Percentiles rank a stretch among this genome's conserved stretches.
Evolutionary conservation across 345 rosid species (phyloP).

Genomic region (Viola odorata): DNA sequence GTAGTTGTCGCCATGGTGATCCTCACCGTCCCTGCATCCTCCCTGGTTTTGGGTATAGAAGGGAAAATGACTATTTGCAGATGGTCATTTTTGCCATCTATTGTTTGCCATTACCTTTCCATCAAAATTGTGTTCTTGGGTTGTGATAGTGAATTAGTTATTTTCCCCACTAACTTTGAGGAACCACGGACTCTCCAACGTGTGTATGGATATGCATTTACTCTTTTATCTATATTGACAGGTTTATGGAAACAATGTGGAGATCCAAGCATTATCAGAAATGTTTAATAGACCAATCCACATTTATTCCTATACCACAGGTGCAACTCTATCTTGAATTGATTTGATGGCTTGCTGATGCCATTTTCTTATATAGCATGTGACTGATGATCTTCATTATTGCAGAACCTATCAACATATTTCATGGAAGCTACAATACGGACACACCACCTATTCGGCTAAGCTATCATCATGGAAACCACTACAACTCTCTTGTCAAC

Average conservation of each 20-base stretch:
- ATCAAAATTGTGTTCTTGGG: neutral
- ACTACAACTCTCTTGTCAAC: constrained; percentile 93
- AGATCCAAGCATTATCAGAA: constrained; percentile 94
- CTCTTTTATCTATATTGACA: constrained; percentile 24
- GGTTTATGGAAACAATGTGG: constrained; percentile 97
- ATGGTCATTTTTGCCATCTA: too few species aligned
- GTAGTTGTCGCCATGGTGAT: too few species aligned
- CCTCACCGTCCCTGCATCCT: too few species aligned
- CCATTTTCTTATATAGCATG: constrained; percentile 5
- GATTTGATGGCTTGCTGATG: neutral
- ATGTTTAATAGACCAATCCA: constrained; percentile 98
- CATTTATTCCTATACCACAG: constrained; percentile 86
- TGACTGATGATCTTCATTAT: constrained; percentile 5
- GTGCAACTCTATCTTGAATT: constrained; percentile 29
- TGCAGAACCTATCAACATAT: constrained; percentile 92
- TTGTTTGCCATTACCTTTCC: neutral
- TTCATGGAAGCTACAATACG: constrained; percentile 84
- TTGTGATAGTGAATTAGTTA: neutral
- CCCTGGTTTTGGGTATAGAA: too few species aligned
- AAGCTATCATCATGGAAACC: constrained; percentile 93
- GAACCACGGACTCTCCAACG: too few species aligned
- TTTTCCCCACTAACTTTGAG: neutral
- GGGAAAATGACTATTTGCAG: too few species aligned
- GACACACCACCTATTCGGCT: constrained; percentile 88
- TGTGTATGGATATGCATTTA: neutral